These are phyloP conservation scores for Lizonia empirigonia DNA, from an alignment of 2,329 filamentous ascomycete genomes.

Conservation along the genomic window DNA sequence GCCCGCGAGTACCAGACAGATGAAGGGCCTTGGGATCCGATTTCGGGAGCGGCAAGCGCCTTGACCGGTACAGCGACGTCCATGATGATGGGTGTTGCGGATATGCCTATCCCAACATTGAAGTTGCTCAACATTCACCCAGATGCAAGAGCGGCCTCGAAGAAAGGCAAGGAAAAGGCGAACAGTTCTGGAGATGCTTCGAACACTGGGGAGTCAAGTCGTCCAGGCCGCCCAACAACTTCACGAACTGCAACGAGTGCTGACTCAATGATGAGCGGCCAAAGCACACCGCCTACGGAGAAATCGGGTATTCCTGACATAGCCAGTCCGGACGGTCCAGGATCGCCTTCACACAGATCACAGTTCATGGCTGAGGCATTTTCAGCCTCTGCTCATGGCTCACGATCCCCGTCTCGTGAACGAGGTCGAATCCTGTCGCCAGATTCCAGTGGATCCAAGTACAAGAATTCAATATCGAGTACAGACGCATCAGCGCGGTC, in stretches of 20 bases:
- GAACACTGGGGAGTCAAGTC: slow-evolving; percentile 21
- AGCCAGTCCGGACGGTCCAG: slow-evolving; percentile 22
- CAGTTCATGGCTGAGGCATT: slow-evolving; percentile 44
- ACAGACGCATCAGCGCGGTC: slow-evolving; percentile 19
- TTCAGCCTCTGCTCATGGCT: slow-evolving; percentile 35
- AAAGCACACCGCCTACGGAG: slow-evolving; percentile 25
- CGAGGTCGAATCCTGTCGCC: slow-evolving; percentile 16
- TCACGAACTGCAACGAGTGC: slow-evolving; percentile 23
- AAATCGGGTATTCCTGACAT: slow-evolving; percentile 18
- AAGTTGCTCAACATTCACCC: slow-evolving; percentile 55
- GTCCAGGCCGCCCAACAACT: slow-evolving; percentile 18
- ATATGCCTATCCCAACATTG: slow-evolving; percentile 65
- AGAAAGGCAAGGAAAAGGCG: slow-evolving; percentile 37
- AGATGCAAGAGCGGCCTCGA: slow-evolving; percentile 30
- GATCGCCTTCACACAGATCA: slow-evolving; percentile 32
- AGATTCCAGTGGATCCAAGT: slow-evolving; percentile 15
- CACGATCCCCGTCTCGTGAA: slow-evolving; percentile 36
- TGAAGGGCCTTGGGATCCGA: slow-evolving; percentile 48
- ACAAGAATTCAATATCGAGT: slow-evolving; percentile 25
- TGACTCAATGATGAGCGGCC: slow-evolving; percentile 25
- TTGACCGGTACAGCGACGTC: slow-evolving; percentile 81
- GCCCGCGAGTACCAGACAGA: slow-evolving; percentile 49
- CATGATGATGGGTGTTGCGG: slow-evolving; percentile 81
- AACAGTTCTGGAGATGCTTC: slow-evolving; percentile 16
- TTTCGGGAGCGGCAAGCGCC: slow-evolving; percentile 67